Evolutionary conservation across 202 grass and related monocot genomes (phyloP).

Genomic region (Brachypodium distachyon): DNA sequence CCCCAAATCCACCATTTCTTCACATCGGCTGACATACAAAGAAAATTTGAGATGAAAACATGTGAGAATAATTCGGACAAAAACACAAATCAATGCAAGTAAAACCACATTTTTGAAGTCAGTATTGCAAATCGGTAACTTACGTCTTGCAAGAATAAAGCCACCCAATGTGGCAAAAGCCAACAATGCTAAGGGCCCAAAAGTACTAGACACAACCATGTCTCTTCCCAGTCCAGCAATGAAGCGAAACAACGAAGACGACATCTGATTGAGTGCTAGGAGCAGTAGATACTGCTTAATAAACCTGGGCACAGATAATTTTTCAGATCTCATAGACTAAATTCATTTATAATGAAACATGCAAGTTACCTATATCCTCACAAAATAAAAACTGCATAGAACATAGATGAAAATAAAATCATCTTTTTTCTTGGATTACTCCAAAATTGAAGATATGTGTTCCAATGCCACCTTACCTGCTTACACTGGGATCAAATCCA

Average conservation of each 20-base stretch:
- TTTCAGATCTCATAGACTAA: conserved; percentile 8
- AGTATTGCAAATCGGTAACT: conserved; percentile 8
- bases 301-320: conserved; percentile 45
- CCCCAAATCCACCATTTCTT: conserved; percentile 99
- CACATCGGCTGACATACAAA: conserved; percentile 73
- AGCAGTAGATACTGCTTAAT: conserved; percentile 90
- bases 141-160: conserved; percentile 81
- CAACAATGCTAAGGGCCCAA: conserved; percentile 70
- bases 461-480: conserved; percentile 60
- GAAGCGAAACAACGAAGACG: conserved; percentile 64
- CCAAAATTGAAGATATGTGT: too few relatives aligned
- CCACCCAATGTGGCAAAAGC: conserved; percentile 57
- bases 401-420: not conserved
- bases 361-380: too few relatives aligned
- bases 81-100: too few relatives aligned
- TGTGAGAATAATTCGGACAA: too few relatives aligned
- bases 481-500: conserved; percentile 74
- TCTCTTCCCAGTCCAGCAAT: conserved; percentile 72
- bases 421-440: too few relatives aligned
- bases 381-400: too few relatives aligned
- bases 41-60: too few relatives aligned
- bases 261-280: conserved; percentile 80
- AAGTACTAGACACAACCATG: conserved; percentile 90
- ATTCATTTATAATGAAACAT: conserved; percentile 1
- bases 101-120: too few relatives aligned